Conservation (phyloP, 1,284 basidiomycete genomes). For the Cutaneotrichosporon cutaneum region DNA sequence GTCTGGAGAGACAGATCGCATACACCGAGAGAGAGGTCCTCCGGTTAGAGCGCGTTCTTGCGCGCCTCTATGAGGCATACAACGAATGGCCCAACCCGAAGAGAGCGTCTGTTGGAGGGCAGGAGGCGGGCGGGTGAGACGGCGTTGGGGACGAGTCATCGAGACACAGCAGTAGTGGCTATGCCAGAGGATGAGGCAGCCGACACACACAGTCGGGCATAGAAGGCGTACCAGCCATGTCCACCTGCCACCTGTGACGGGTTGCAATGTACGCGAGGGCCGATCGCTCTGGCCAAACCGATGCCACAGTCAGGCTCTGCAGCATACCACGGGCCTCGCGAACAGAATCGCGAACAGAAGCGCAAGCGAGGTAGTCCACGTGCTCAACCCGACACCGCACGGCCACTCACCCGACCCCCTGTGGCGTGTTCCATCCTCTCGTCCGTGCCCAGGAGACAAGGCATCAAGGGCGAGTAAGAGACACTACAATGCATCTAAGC, state of each 20-base stretch:
- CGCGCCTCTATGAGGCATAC: slow-evolving; percentile 18
- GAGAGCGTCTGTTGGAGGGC: not conserved
- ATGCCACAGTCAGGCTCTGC: too few relatives aligned
- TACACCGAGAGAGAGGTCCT: not conserved
- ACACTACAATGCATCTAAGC: slow-evolving; percentile 13
- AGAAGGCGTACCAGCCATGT: too few relatives aligned
- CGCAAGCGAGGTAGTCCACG: not conserved
- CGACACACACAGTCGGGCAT: too few relatives aligned
- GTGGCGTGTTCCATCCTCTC: not conserved
- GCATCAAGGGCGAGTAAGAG: not conserved
- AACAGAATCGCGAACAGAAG: not conserved
- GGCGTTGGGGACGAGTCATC: not conserved
- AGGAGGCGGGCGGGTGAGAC: not conserved
- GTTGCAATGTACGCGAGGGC: too few relatives aligned
- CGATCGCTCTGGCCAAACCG: too few relatives aligned
- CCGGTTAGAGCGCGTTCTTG: not conserved
- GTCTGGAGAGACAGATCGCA: slow-evolving; percentile 1
- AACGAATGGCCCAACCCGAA: slow-evolving; percentile 14
- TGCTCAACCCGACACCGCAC: not conserved
- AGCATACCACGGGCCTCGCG: too few relatives aligned
- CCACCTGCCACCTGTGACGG: too few relatives aligned
- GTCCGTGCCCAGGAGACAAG: not conserved
- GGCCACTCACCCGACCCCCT: not conserved
- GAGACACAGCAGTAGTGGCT: not conserved
- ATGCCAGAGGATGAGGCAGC: not conserved